Base-by-base conservation (phyloP, 345 rosid species). In the Populus nigra region DNA sequence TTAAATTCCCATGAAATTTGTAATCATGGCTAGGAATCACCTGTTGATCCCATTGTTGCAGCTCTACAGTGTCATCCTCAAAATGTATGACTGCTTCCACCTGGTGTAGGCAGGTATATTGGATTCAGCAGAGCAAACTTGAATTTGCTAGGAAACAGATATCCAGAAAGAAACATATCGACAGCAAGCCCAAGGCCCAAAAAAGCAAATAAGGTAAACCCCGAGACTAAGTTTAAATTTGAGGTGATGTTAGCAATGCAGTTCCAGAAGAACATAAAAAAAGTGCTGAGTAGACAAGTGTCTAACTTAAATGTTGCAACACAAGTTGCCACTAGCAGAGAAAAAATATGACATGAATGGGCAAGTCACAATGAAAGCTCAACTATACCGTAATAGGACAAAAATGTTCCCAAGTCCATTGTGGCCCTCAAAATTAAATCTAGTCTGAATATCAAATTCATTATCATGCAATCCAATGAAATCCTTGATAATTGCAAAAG, bases 41-140 rank as follows among this genome's bases (percentile, higher is more conserved):
- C 98, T 92, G 98, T 77, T 96, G 98, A 89, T 93, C 99, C 99
- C 98, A 96, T 81, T 89, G 99, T 82, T 90, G 97, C 81, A 96
- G 87, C 79, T 93, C 98, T 69, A 92, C 97, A 20, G 93, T 88
- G 83, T 92, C 99, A 78, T 96, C 99, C 81, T 93, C 98, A 76
- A 96, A 96, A 83, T 96, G 98, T 78, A 96, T 93, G 75, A 93
- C 92, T 62, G 97, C 98, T 84, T 93, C 99, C 70, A 93, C 99
- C 98, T 96, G 81, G 77, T 69, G 25, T 10, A 57, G 33, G 39
- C 16, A 70, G 8, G 35, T 41, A 17, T n/a, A 57, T 57, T n/a
- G n/a, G 27, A 57, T n/a, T 11, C 63, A n/a, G 27, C 63, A n/a
- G 5, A 3, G 63, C 63, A 57, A n/a, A 3, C 45, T 41, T 41